Base-by-base conservation (phyloP, 257 asterid species). In the Solanum boliviense region DNA sequence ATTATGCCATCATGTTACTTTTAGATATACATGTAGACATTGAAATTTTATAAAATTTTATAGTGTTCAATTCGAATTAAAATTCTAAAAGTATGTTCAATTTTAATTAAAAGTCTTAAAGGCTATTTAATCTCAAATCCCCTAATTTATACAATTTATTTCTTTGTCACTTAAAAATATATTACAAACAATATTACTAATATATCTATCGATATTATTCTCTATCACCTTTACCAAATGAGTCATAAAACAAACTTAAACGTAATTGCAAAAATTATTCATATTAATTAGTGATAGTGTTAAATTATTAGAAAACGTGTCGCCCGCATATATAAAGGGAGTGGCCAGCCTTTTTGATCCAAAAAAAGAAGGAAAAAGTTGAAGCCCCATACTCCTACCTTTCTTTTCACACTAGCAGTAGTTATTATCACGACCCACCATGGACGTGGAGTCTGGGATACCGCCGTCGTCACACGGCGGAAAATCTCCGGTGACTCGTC, bases 381-480 rank as follows among this genome's bases (percentile, higher is more conserved):
- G 31, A 70, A 71, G 71, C 68, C 70, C 48, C 73, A 86, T 83
- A 52, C 74, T 90, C 67, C 36, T 31, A 58, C 85, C 85, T 81
- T 46, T 81, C 85, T 29, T 81, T 81, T 81, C 85, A 46, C 68
- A 46, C 68, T 16, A 65, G 32, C 85, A 41, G 9, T 74, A 41
- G 9, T 82, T 48, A 52, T 70, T 41, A 86, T 46, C 89, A 83
- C 72, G 73, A 38, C 25, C 38, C 84, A 16, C 85, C 87, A 95
- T 95, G 97, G 95, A 95, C 89, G 62, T 91, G 85, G 98, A 95
- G 91, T 81, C 93, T 13, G 91, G 86, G 88, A 74, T 86, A 11
- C 79, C 94, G 23, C 75, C 89, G 81, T 62, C 87, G 29, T 13
- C 94, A 0, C 10, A 90, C 86, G 27, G 81, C 68, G 11, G 46